Evolutionary conservation across 768 basidiomycete genomes (phyloP).

Genomic region (Holtermanniella nyarrowii): DNA sequence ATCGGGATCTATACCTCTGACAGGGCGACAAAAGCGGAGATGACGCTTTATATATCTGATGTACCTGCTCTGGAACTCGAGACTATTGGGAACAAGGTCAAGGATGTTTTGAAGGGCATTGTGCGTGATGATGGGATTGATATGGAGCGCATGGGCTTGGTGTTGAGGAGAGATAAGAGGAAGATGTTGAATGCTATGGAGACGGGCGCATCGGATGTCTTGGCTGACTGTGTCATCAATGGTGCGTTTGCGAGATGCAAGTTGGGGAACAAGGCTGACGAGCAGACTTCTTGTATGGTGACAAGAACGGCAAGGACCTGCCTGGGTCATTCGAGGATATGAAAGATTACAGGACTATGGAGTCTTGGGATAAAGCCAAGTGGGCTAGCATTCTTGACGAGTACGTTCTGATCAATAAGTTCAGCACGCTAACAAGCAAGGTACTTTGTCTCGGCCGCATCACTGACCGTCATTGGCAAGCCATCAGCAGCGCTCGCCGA

Average conservation of each 20-base stretch:
- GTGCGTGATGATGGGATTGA: constrained; percentile 61
- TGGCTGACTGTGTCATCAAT: constrained; percentile 27
- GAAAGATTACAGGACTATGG: constrained; percentile 56
- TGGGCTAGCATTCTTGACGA: constrained; percentile 69
- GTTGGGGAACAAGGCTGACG: neutral
- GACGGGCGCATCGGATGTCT: constrained; percentile 24
- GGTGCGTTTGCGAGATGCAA: constrained; percentile 30
- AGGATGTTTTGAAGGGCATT: constrained; percentile 58
- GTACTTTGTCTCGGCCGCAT: constrained; percentile 64
- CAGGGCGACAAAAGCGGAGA: constrained; percentile 58
- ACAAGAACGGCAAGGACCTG: constrained; percentile 69
- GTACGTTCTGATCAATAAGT: constrained; percentile 44
- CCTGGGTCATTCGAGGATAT: constrained; percentile 65
- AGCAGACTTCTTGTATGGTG: constrained; percentile 72
- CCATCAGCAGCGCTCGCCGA: constrained; percentile 77
- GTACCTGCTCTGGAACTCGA: constrained; percentile 71
- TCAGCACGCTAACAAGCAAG: constrained; percentile 43
- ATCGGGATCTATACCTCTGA: constrained; percentile 74
- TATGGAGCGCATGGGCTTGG: constrained; percentile 77
- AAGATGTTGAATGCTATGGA: constrained; percentile 49
- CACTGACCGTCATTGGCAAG: constrained; percentile 68
- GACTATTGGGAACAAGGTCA: constrained; percentile 59
- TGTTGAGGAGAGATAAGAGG: constrained; percentile 77
- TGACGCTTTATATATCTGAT: constrained; percentile 70
- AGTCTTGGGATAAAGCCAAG: constrained; percentile 59